Evolutionary conservation across 495 filamentous ascomycete species (phyloP).

Genomic region (Xanthoparmelia taractica): DNA sequence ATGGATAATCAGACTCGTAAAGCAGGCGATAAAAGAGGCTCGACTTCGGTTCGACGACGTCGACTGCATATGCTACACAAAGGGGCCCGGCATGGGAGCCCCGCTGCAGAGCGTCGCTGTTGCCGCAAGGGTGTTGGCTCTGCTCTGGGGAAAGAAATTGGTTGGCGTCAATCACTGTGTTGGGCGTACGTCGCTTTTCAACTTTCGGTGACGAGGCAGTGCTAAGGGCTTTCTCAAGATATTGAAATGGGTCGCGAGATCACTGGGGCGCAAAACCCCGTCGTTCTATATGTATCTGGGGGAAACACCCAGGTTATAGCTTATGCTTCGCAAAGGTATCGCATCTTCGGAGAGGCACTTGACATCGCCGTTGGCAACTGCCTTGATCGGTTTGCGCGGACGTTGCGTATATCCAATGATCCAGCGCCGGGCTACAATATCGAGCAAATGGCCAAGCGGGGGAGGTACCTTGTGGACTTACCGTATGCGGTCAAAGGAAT

Average conservation of each 20-base stretch:
- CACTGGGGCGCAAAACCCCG: constrained; percentile 83
- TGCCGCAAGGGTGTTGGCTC: constrained; percentile 69
- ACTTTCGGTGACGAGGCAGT: background rate
- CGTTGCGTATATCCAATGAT: constrained; percentile 85
- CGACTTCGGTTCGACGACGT: constrained; percentile 55
- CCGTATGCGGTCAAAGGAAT: constrained; percentile 97
- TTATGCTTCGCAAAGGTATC: constrained; percentile 86
- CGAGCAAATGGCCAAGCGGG: constrained; percentile 85
- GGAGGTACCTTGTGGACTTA: constrained; percentile 67
- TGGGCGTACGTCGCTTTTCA: constrained; percentile 41
- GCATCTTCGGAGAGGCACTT: constrained; percentile 95
- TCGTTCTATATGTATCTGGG: constrained; percentile 92
- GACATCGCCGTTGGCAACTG: constrained; percentile 98
- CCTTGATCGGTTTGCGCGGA: constrained; percentile 89
- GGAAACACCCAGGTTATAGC: constrained; percentile 98
- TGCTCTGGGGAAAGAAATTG: constrained; percentile 80
- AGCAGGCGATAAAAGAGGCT: constrained; percentile 65
- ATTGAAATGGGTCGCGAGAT: constrained; percentile 98
- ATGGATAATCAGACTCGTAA: constrained; percentile 74
- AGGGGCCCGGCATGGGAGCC: constrained; percentile 93
- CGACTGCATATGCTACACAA: constrained; percentile 90
- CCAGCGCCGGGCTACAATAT: constrained; percentile 97
- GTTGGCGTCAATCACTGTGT: constrained; percentile 97
- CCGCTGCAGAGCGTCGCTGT: constrained; percentile 85
- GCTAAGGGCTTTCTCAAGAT: constrained; percentile 26